These are phyloP conservation scores for Cicer bijugum DNA, from an alignment of 306 rosid species.

Conservation along the genomic window DNA sequence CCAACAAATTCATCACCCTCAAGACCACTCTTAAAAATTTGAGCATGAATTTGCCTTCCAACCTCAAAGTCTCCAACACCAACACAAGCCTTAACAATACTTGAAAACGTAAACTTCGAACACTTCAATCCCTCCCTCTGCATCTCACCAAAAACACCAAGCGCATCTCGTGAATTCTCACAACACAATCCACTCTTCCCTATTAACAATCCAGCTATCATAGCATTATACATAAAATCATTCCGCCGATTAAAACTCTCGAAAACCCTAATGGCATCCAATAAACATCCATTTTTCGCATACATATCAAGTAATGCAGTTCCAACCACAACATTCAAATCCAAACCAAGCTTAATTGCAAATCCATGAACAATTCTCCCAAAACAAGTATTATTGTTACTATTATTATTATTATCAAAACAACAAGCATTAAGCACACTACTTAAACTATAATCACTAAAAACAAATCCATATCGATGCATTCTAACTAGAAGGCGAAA, in stretches of 20 bases:
- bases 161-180: conserved; percentile 47
- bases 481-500: conserved; percentile 48
- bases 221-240: conserved; percentile 57
- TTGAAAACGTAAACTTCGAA: conserved; percentile 64
- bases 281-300: conserved; percentile 57
- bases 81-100: conserved; percentile 57
- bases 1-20: conserved; percentile 63
- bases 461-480: conserved; percentile 52
- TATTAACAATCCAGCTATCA: conserved; percentile 61
- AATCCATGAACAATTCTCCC: conserved; percentile 59
- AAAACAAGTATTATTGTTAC: neutral
- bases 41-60: conserved; percentile 63
- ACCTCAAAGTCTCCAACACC: conserved; percentile 48
- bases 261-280: conserved; percentile 51
- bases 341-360: conserved; percentile 53
- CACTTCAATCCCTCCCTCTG: conserved; percentile 54
- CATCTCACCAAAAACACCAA: conserved; percentile 57
- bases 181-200: conserved; percentile 23
- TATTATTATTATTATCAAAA: neutral
- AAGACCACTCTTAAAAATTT: conserved; percentile 53
- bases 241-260: conserved; percentile 42
- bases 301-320: conserved; percentile 68
- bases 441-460: conserved; percentile 60
- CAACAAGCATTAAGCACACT: conserved; percentile 61
- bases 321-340: conserved; percentile 53